Percentiles rank a stretch among this genome's conserved stretches.
Evolutionary conservation across 345 rosid genomes (phyloP).

Genomic region (Psidium friedrichsthalianum): DNA sequence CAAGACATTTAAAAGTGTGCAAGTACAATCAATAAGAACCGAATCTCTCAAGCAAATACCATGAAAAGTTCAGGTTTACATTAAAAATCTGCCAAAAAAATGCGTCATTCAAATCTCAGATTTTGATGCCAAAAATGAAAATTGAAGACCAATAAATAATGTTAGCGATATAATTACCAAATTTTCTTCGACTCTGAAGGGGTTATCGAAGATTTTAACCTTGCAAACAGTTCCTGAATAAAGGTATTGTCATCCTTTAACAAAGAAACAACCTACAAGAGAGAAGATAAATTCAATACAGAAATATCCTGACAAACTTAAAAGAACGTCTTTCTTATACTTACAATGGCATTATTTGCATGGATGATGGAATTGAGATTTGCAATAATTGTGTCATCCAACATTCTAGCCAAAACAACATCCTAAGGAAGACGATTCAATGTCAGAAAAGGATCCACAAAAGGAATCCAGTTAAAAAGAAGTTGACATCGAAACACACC

Average conservation of each 20-base stretch:
- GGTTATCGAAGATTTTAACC: constrained; percentile 48
- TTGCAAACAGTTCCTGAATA: constrained; percentile 78
- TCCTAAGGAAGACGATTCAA: constrained; percentile 37
- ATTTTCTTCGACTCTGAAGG: constrained; percentile 72
- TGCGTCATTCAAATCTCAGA: neutral
- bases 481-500: constrained; percentile 24
- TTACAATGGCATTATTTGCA: constrained; percentile 70
- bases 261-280: constrained; percentile 58
- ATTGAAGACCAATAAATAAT: neutral
- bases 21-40: neutral
- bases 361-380: constrained; percentile 63
- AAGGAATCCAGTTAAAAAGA: constrained; percentile 4
- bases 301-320: neutral
- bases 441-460: neutral
- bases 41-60: neutral
- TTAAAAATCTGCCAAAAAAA: neutral
- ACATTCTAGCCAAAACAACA: constrained; percentile 78
- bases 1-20: neutral
- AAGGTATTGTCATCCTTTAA: constrained; percentile 80
- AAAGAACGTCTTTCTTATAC: constrained; percentile 5
- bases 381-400: constrained; percentile 67
- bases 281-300: neutral
- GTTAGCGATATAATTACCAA: constrained; percentile 40
- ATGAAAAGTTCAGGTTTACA: neutral
- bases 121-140: neutral